A percentile compares a stretch with the other conserved stretches of the same genome.
These are phyloP conservation scores for Citrus reticulata DNA, from an alignment of 345 rosid genomes.

Conservation along the genomic window DNA sequence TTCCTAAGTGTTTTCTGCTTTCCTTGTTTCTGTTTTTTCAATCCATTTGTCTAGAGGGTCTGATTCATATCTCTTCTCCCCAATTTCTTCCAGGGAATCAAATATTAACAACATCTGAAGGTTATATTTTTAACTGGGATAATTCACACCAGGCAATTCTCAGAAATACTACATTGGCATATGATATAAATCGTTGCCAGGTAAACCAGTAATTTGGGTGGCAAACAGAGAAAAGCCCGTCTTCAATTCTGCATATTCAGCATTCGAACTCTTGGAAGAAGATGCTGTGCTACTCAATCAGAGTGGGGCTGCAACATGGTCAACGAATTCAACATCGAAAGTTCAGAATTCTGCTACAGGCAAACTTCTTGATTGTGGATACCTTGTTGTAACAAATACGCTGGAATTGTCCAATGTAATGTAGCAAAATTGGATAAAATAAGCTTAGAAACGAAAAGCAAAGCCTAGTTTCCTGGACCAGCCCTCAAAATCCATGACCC, in stretches of 20 bases:
- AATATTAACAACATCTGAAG: background rate
- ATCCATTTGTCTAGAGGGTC: background rate
- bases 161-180: background rate
- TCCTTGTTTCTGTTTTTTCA: background rate
- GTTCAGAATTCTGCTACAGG: constrained; percentile 11
- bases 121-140: constrained; percentile 21
- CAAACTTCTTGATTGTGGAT: constrained; percentile 21
- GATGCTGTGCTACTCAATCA: constrained; percentile 22
- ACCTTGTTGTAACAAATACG: constrained; percentile 19
- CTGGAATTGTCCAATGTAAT: background rate
- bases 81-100: constrained; percentile 17
- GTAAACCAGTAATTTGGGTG: too few species aligned
- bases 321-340: constrained; percentile 9
- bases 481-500: constrained; percentile 25
- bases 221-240: constrained; percentile 11
- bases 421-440: constrained; percentile 24
- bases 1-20: background rate
- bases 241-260: constrained; percentile 5
- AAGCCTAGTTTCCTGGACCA: constrained; percentile 15
- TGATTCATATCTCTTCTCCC: background rate
- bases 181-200: constrained; percentile 13
- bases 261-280: constrained; percentile 8
- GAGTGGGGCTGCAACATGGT: constrained; percentile 13
- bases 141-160: constrained; percentile 25
- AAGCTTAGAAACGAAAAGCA: too few species aligned